These are phyloP conservation scores for Pythium phragmitis DNA, from an alignment of 352 stramenopile genomes.

Conservation along the genomic window DNA sequence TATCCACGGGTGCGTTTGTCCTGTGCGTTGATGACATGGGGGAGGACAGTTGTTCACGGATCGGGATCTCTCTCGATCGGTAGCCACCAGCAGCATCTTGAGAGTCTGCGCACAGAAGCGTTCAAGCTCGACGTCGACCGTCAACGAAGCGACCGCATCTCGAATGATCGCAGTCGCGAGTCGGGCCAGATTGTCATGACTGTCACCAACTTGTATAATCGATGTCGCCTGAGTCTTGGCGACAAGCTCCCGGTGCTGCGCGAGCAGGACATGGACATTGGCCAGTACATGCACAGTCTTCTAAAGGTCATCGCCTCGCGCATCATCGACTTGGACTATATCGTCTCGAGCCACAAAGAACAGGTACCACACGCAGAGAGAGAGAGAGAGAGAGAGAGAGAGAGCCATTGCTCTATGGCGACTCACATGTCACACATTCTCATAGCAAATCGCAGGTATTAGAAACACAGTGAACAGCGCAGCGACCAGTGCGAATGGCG, in stretches of 20 bases:
- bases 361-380: conserved; percentile 26
- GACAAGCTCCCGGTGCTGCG: conserved; percentile 71
- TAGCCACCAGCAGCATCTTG: conserved; percentile 77
- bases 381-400: no score
- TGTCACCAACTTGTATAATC: conserved; percentile 91
- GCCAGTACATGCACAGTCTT: conserved; percentile 71
- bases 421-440: background rate
- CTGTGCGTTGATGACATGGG: background rate
- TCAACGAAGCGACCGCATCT: conserved; percentile 68
- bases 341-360: conserved; percentile 67
- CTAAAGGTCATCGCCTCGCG: conserved; percentile 76
- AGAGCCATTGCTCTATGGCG: background rate
- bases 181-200: conserved; percentile 89
- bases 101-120: conserved; percentile 69
- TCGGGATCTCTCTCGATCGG: background rate
- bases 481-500: background rate
- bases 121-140: conserved; percentile 82
- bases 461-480: background rate
- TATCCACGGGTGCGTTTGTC: conserved; percentile 50
- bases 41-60: background rate
- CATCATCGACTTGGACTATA: conserved; percentile 88
- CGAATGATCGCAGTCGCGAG: conserved; percentile 83
- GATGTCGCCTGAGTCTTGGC: conserved; percentile 69
- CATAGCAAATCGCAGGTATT: conserved; percentile 4
- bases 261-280: conserved; percentile 74